These are phyloP conservation scores for Penicillium thymicola DNA, from an alignment of 2,329 filamentous ascomycete genomes.

Conservation along the genomic window DNA sequence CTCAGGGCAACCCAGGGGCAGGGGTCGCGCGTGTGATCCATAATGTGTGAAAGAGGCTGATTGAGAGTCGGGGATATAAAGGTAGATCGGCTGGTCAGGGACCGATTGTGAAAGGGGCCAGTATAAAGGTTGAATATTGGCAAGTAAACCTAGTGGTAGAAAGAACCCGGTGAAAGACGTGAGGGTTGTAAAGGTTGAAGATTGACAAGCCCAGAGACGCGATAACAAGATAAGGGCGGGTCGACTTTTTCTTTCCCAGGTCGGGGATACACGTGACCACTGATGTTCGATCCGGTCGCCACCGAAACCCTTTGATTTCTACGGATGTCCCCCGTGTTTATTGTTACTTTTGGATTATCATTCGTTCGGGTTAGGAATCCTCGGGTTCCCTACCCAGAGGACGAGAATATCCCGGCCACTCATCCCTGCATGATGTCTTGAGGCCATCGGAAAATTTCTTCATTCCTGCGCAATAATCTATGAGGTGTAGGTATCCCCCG, in stretches of 20 bases:
- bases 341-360: not conserved
- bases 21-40: conserved; percentile 96
- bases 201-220: not conserved
- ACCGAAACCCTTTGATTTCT: not conserved
- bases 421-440: not conserved
- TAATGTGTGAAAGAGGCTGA: conserved; percentile 36
- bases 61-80: not conserved
- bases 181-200: not conserved
- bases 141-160: not conserved
- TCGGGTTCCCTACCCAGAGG: not conserved
- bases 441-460: not conserved
- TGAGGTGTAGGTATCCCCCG: too few relatives aligned
- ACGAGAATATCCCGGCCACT: not conserved
- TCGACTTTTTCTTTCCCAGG: not conserved
- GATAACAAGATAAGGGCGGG: not conserved
- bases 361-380: not conserved
- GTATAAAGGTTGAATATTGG: not conserved
- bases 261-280: not conserved
- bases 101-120: not conserved
- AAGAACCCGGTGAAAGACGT: not conserved
- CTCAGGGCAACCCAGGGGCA: conserved; percentile 96
- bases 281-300: not conserved
- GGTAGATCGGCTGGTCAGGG: not conserved
- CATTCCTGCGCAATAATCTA: not conserved
- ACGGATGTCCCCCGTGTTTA: not conserved